A percentile compares a stretch with the other conserved stretches of the same genome.
phyloP scores from a whole-genome alignment of 177 flowering plant species.

The Vitis hybrid region DNA sequence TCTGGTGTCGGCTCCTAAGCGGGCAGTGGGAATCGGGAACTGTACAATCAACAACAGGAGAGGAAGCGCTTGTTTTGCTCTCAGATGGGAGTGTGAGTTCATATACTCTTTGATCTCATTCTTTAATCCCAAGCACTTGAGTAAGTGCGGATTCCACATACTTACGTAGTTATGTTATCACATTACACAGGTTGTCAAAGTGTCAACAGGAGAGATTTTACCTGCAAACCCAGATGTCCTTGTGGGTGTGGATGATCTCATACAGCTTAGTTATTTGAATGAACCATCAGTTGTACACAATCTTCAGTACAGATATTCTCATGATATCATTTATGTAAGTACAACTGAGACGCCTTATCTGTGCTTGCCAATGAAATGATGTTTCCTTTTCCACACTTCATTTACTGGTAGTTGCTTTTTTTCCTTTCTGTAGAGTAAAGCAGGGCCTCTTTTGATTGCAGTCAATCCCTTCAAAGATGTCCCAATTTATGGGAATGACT shows the following conservation, averaged over 20 bases:
- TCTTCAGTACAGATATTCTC: conserved; percentile 65
- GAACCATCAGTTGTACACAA: conserved; percentile 96
- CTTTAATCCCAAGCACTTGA: not conserved
- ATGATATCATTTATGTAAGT: conserved; percentile 74
- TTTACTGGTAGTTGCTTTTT: conserved; percentile 10
- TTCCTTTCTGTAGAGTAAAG: conserved; percentile 66
- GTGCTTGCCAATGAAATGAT: not conserved
- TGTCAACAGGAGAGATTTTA: conserved; percentile 52
- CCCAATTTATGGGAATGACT: conserved; percentile 56
- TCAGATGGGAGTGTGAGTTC: conserved; percentile 72
- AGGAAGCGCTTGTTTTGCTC: conserved; percentile 55
- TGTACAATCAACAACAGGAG: conserved; percentile 71
- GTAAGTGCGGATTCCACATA: no score
- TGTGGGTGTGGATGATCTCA: conserved; percentile 83
- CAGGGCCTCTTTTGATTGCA: conserved; percentile 91
- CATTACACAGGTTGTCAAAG: conserved; percentile 55
- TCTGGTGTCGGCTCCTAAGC: conserved; percentile 72
- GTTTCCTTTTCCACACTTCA: not conserved
- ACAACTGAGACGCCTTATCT: conserved; percentile 1
- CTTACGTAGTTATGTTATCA: conserved; percentile 4
- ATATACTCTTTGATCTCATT: conserved; percentile 2
- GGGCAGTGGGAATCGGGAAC: conserved; percentile 74
- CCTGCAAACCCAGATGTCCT: conserved; percentile 92
- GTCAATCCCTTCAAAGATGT: conserved; percentile 86
- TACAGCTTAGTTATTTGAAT: conserved; percentile 88